Percentiles rank a stretch among this genome's conserved stretches.
These are phyloP conservation scores for Ascochyta clinopodiicola DNA, from an alignment of 2,329 filamentous ascomycete genomes.

Conservation along the genomic window DNA sequence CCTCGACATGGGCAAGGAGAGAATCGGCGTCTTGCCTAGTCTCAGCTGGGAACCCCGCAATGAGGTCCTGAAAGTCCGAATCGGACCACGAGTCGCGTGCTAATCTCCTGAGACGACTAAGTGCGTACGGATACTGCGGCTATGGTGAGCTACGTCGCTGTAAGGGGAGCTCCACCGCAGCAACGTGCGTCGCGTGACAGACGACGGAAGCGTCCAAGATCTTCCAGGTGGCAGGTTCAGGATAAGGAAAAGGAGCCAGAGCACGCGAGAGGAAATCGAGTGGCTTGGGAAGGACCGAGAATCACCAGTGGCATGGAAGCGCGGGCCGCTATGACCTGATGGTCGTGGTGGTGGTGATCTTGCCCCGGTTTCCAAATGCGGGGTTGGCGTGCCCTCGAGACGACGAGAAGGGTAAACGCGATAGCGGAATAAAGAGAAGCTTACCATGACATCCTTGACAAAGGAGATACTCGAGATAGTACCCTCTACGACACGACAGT, in stretches of 20 bases:
- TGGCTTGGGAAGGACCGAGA: constrained; percentile 26
- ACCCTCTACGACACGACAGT: constrained; percentile 64
- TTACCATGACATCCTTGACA: constrained; percentile 82
- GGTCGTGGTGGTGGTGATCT: constrained; percentile 35
- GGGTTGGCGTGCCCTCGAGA: constrained; percentile 36
- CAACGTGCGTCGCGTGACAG: constrained; percentile 39
- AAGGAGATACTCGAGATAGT: constrained; percentile 85
- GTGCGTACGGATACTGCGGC: constrained; percentile 76
- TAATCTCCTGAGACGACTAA: constrained; percentile 68
- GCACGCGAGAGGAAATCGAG: constrained; percentile 32
- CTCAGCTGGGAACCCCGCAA: constrained; percentile 72
- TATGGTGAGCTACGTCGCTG: constrained; percentile 39
- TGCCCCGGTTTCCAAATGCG: constrained; percentile 33
- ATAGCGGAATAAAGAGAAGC: constrained; percentile 44
- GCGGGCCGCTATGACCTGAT: constrained; percentile 30
- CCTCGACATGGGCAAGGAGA: constrained; percentile 70
- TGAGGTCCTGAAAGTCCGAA: constrained; percentile 69
- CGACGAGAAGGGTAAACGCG: constrained; percentile 18
- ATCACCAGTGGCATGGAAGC: constrained; percentile 27
- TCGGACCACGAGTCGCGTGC: constrained; percentile 72
- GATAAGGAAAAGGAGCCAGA: constrained; percentile 21
- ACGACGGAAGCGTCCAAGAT: constrained; percentile 29
- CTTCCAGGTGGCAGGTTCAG: constrained; percentile 24
- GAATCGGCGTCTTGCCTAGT: constrained; percentile 64
- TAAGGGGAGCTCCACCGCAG: constrained; percentile 23